Conservation (phyloP, 2,329 filamentous ascomycete genomes). For the Alternaria gaisen region DNA sequence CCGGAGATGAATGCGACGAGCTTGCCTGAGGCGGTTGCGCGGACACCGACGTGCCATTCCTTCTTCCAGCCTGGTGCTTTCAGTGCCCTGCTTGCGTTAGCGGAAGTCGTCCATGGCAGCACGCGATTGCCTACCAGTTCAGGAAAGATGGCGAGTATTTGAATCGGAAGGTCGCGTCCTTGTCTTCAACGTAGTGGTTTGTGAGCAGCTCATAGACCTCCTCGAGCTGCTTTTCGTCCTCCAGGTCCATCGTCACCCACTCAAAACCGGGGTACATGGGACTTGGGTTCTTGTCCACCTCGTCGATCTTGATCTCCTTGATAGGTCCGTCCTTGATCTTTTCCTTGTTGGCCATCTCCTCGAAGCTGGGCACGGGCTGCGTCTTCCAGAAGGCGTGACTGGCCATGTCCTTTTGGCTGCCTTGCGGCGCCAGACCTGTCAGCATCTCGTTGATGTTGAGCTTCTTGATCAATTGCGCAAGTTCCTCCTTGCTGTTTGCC, state of each 20-base stretch:
- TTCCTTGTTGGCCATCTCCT: slow-evolving; percentile 55
- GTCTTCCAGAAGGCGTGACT: slow-evolving; percentile 99
- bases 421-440: slow-evolving; percentile 77
- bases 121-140: slow-evolving; percentile 71
- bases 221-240: slow-evolving; percentile 76
- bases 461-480: slow-evolving; percentile 64
- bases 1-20: slow-evolving; percentile 96
- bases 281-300: slow-evolving; percentile 79
- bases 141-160: slow-evolving; percentile 91
- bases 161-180: slow-evolving; percentile 96
- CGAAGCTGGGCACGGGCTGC: slow-evolving; percentile 89
- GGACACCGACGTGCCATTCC: slow-evolving; percentile 94
- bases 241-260: slow-evolving; percentile 91
- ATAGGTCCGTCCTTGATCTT: slow-evolving; percentile 80
- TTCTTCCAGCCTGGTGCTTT: slow-evolving; percentile 94
- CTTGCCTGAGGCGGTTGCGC: slow-evolving; percentile 81
- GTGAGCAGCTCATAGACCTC: slow-evolving; percentile 93
- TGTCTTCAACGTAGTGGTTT: slow-evolving; percentile 96
- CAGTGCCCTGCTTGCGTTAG: slow-evolving; percentile 72
- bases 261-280: slow-evolving; percentile 82
- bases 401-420: slow-evolving; percentile 97
- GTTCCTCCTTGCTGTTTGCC: slow-evolving; percentile 35
- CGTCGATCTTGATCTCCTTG: slow-evolving; percentile 77
- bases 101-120: background rate
- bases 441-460: slow-evolving; percentile 76